Percentiles rank a stretch among this genome's conserved stretches.
These are phyloP conservation scores for Rhodofomes roseus DNA, from an alignment of 1,284 basidiomycete genomes.

Conservation along the genomic window DNA sequence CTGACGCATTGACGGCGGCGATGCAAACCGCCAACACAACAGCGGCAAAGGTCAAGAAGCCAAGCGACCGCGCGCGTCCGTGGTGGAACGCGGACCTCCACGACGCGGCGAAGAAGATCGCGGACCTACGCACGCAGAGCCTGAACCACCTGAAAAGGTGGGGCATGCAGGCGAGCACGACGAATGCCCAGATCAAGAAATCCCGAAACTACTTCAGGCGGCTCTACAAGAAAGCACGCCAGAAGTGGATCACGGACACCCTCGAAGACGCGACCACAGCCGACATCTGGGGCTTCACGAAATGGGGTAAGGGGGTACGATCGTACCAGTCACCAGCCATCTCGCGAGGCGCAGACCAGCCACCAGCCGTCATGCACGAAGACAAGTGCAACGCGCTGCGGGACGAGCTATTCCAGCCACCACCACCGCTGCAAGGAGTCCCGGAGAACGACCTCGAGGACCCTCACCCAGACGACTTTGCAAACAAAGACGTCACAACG, in stretches of 20 bases:
- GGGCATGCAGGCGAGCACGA: not conserved
- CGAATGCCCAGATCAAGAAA: not conserved
- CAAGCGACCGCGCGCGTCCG: not conserved
- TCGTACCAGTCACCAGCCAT: too few species aligned
- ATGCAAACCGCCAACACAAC: not conserved
- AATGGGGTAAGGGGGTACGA: too few species aligned
- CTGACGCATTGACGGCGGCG: not conserved
- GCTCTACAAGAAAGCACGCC: slow-evolving; percentile 2
- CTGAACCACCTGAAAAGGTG: not conserved
- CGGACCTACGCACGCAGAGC: not conserved
- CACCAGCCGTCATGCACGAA: too few species aligned
- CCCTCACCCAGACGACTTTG: not conserved
- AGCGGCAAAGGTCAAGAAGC: not conserved
- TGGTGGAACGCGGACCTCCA: not conserved
- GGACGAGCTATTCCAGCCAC: slow-evolving; percentile 12
- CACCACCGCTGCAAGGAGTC: slow-evolving; percentile 6
- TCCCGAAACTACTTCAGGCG: not conserved
- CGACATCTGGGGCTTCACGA: too few species aligned
- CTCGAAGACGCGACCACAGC: too few species aligned
- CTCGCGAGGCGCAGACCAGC: too few species aligned
- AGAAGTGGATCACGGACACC: too few species aligned
- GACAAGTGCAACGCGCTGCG: too few species aligned
- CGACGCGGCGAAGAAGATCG: not conserved
- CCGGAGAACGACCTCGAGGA: slow-evolving; percentile 2
- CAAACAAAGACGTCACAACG: slow-evolving; percentile 3